These are phyloP conservation scores for Tricholoma hemisulphureum DNA, from an alignment of 768 basidiomycete genomes.

Conservation along the genomic window DNA sequence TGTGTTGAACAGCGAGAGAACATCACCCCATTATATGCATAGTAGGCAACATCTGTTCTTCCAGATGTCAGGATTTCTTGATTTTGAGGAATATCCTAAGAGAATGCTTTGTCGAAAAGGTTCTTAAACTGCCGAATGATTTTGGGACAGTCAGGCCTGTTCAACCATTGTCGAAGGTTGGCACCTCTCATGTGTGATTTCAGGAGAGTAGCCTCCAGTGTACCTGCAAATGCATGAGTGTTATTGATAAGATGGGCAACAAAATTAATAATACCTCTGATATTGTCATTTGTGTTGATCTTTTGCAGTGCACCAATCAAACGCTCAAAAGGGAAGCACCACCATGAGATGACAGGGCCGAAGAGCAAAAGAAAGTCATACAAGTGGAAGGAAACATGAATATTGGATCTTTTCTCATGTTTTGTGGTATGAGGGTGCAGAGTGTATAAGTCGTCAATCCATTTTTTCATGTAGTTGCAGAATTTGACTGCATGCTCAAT, in stretches of 20 bases:
- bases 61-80: background rate
- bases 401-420: conserved; percentile 13
- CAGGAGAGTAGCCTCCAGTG: background rate
- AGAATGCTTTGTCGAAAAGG: conserved; percentile 7
- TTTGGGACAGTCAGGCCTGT: conserved; percentile 2
- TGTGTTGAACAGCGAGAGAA: too few relatives aligned
- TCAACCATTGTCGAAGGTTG: conserved; percentile 4
- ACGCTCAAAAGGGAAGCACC: conserved; percentile 38
- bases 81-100: background rate
- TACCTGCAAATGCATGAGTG: background rate
- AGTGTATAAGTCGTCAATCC: conserved; percentile 18
- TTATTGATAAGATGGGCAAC: background rate
- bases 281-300: conserved; percentile 29
- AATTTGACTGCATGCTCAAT: conserved; percentile 6
- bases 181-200: conserved; percentile 1
- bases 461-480: conserved; percentile 14
- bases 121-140: conserved; percentile 5
- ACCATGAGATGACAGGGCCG: conserved; percentile 38
- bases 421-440: conserved; percentile 22
- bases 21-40: background rate
- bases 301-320: conserved; percentile 36
- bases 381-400: too few relatives aligned
- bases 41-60: background rate
- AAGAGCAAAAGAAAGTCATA: conserved; percentile 33
- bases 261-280: conserved; percentile 16